These are phyloP conservation scores for Pisolithus tinctorius DNA, from an alignment of 768 basidiomycete species.

Conservation along the genomic window DNA sequence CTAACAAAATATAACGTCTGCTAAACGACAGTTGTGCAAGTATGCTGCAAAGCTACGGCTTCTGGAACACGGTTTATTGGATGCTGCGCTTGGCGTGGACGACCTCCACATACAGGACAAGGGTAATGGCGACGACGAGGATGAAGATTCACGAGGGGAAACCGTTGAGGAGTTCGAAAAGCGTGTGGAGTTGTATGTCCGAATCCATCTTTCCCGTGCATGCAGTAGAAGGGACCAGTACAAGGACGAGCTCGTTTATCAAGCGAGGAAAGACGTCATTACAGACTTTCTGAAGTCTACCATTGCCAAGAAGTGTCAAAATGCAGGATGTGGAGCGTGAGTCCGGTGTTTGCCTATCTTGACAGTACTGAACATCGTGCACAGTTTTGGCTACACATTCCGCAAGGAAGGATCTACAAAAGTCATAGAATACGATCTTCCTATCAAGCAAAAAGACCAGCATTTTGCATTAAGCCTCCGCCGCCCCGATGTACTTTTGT, in stretches of 20 bases:
- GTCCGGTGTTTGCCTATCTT: conserved; percentile 26
- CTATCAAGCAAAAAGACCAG: conserved; percentile 65
- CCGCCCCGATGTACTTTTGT: conserved; percentile 72
- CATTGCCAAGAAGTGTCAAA: conserved; percentile 68
- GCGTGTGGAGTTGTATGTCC: conserved; percentile 62
- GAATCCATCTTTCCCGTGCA: conserved; percentile 36
- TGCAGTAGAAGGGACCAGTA: conserved; percentile 72
- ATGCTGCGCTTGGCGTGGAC: conserved; percentile 73
- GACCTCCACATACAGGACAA: conserved; percentile 45
- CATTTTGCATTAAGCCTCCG: conserved; percentile 46
- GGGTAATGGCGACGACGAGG: conserved; percentile 27
- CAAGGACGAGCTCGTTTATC: conserved; percentile 84
- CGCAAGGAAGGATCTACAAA: conserved; percentile 93
- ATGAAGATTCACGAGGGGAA: conserved; percentile 46
- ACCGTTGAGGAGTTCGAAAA: conserved; percentile 52
- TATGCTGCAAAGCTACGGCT: conserved; percentile 83
- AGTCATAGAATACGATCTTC: conserved; percentile 88
- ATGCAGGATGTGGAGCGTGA: conserved; percentile 73
- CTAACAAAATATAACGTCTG: conserved; percentile 1
- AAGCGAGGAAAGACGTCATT: conserved; percentile 78
- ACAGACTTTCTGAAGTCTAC: conserved; percentile 70
- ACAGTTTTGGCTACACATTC: conserved; percentile 75
- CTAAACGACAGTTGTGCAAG: conserved; percentile 56
- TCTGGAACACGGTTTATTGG: conserved; percentile 82
- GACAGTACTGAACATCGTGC: conserved; percentile 2